Conservation (phyloP, 2,329 filamentous ascomycete genomes). For the Fusarium papillatum region DNA sequence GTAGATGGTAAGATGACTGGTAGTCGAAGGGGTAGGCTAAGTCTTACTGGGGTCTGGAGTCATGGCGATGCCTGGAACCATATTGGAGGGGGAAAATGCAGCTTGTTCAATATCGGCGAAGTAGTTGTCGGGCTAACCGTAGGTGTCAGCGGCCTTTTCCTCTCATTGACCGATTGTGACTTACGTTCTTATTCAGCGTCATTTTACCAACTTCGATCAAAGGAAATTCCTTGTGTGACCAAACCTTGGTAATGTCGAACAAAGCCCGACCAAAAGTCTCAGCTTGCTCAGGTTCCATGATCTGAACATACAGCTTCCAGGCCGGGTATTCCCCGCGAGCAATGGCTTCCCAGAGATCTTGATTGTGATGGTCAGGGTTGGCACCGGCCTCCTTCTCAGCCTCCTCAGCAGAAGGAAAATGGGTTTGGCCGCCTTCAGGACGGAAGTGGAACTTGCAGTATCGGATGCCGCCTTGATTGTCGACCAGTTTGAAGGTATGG, state of each 20-base stretch:
- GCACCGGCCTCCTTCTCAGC: constrained; percentile 18
- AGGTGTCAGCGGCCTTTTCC: too few relatives aligned
- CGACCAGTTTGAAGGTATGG: constrained; percentile 22
- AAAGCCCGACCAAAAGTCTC: constrained; percentile 61
- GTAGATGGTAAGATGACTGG: background rate
- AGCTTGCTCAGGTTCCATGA: constrained; percentile 65
- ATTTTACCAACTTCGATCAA: constrained; percentile 63
- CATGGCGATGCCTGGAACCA: constrained; percentile 64
- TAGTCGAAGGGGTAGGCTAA: background rate
- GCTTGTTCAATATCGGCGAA: constrained; percentile 65
- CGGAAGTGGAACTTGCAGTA: constrained; percentile 32
- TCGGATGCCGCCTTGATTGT: constrained; percentile 4
- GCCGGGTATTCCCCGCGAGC: constrained; percentile 58
- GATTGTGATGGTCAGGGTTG: constrained; percentile 26
- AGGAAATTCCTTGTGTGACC: constrained; percentile 64
- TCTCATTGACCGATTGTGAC: background rate
- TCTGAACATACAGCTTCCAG: constrained; percentile 67
- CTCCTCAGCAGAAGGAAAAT: background rate
- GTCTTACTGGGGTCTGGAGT: constrained; percentile 54
- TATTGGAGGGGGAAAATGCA: constrained; percentile 63
- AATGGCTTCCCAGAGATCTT: constrained; percentile 54
- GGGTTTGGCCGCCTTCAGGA: background rate
- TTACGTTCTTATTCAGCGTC: constrained; percentile 57
- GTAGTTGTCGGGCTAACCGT: constrained; percentile 51
- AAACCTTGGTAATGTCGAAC: constrained; percentile 70